phyloP scores from a whole-genome alignment of 345 rosid genomes.

The Diplotaxis tenuifolia region DNA sequence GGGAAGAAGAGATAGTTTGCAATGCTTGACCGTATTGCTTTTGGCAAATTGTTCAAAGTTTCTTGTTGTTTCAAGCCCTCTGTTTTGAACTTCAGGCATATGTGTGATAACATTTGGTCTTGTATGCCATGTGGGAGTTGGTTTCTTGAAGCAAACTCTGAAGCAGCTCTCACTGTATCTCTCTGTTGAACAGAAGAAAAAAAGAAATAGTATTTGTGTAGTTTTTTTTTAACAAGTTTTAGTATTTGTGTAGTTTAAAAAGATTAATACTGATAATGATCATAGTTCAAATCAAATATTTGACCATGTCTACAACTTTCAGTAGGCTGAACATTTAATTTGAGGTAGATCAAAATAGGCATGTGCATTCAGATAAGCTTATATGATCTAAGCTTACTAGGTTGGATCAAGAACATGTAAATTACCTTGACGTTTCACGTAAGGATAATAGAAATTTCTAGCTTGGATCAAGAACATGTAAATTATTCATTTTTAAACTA shows the following conservation, averaged over 20 bases:
- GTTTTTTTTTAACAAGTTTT: no score
- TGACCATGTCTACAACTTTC: neutral
- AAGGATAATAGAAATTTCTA: neutral
- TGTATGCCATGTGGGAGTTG: conserved; percentile 73
- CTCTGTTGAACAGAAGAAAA: conserved; percentile 57
- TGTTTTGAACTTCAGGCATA: conserved; percentile 85
- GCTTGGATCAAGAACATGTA: neutral
- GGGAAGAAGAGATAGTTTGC: conserved; percentile 76
- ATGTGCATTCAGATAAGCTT: neutral
- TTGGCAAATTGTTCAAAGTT: conserved; percentile 73
- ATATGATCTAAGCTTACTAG: no score
- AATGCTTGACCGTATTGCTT: conserved; percentile 91
- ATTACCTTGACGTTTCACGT: neutral
- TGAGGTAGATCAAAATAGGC: neutral
- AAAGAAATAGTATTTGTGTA: conserved; percentile 5
- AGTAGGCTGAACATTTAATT: neutral
- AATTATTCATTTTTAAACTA: no score
- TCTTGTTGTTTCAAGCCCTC: conserved; percentile 94
- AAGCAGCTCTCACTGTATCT: conserved; percentile 74
- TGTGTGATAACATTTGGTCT: conserved; percentile 88
- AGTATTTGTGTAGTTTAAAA: neutral
- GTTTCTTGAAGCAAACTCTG: conserved; percentile 83
- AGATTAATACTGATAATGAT: neutral
- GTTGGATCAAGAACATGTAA: no score
- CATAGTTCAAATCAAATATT: neutral